These are phyloP conservation scores for Blastobotrys raffinosifermentans DNA, from an alignment of 1,139 yeast species.

Conservation along the genomic window DNA sequence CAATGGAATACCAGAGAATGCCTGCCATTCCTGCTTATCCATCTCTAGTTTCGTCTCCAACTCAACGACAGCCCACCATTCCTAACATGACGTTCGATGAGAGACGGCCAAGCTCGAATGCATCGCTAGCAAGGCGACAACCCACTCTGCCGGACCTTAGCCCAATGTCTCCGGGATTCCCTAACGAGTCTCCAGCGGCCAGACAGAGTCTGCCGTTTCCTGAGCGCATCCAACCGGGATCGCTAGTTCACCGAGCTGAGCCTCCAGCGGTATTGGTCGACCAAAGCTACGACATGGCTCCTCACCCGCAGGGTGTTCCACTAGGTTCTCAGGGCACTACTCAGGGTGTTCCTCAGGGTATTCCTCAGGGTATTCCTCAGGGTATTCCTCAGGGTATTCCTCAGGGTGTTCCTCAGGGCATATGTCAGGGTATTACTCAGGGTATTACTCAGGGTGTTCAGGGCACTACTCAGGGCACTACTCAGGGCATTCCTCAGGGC, in stretches of 20 bases:
- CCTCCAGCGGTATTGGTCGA: slow-evolving; percentile 1
- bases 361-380: too few relatives aligned
- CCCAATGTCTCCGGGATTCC: background rate
- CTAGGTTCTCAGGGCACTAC: too few relatives aligned
- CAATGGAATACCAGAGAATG: too few relatives aligned
- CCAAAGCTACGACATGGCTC: too few relatives aligned
- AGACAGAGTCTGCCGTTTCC: background rate
- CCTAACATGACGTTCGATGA: background rate
- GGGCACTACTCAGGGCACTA: too few relatives aligned
- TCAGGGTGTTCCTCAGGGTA: too few relatives aligned
- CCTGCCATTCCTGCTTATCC: background rate
- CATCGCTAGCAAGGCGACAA: background rate
- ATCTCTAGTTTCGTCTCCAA: background rate
- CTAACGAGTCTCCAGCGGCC: background rate
- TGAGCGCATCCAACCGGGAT: slow-evolving; percentile 1
- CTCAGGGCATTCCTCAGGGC: too few relatives aligned
- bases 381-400: too few relatives aligned
- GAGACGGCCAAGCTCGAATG: background rate
- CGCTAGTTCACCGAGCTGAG: slow-evolving; percentile 1
- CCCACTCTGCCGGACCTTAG: background rate
- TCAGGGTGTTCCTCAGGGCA: background rate
- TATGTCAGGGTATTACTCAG: background rate
- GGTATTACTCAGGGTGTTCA: too few relatives aligned
- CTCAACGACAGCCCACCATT: background rate
- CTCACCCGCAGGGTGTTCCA: too few relatives aligned